A percentile compares a stretch with the other conserved stretches of the same genome.
phyloP scores from a whole-genome alignment of 2,329 filamentous ascomycete genomes.

The Fusarium sp. region DNA sequence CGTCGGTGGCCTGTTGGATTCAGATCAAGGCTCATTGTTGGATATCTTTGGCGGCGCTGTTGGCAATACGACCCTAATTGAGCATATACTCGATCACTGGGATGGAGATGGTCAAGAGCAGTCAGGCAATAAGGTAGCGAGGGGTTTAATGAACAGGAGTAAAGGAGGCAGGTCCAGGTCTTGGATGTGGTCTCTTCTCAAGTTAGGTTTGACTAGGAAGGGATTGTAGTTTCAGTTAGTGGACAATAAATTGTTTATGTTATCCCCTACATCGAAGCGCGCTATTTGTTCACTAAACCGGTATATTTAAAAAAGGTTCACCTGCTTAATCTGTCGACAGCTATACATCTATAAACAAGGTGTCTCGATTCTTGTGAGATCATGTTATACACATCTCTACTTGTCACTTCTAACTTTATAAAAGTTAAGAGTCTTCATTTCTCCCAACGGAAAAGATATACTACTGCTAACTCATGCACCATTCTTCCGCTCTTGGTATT shows the following conservation, averaged over 20 bases:
- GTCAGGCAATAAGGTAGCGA: neutral
- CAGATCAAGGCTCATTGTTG: constrained; percentile 50
- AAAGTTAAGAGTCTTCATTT: too few relatives aligned
- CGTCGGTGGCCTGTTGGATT: constrained; percentile 54
- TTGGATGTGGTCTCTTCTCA: constrained; percentile 33
- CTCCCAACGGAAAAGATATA: too few relatives aligned
- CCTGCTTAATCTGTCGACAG: too few relatives aligned
- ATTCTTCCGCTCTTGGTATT: constrained; percentile 2
- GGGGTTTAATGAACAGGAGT: constrained; percentile 1
- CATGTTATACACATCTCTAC: too few relatives aligned
- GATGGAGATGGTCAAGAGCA: constrained; percentile 27
- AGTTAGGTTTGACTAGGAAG: constrained; percentile 27
- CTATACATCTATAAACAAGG: too few relatives aligned
- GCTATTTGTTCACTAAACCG: too few relatives aligned
- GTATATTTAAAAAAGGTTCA: too few relatives aligned
- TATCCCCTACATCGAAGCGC: too few relatives aligned
- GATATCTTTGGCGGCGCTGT: constrained; percentile 57
- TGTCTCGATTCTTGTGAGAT: too few relatives aligned
- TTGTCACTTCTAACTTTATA: too few relatives aligned
- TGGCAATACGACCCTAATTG: constrained; percentile 59
- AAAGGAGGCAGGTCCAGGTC: constrained; percentile 2
- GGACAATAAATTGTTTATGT: too few relatives aligned
- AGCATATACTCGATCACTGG: constrained; percentile 57
- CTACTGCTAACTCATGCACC: neutral
- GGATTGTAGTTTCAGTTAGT: neutral